Evolutionary conservation across 352 stramenopile genomes (phyloP), one percentile per base, ranked within the genome.

Genomic region (Elongisporangium prolatum): DNA sequence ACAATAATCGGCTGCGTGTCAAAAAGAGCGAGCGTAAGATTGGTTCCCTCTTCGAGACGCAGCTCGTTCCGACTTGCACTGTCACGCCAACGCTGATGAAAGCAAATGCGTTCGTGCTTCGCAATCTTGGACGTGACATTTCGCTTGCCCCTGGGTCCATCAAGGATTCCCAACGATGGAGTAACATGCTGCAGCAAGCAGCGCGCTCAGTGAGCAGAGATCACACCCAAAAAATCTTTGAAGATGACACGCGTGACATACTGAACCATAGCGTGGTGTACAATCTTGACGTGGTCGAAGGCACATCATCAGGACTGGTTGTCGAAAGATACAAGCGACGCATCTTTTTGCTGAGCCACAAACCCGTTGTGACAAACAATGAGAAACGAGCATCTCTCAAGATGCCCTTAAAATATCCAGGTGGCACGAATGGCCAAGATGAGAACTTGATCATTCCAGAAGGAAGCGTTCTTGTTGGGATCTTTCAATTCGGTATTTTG

Each of bases 1-100:
- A 86, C 24, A 84, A 89, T 51, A 73, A 76, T 14, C 81, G 86
- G 60, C 60, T 91, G 24, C 78, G 82, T 18, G 68, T 91, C 57
- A 91, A 91, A 56, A 66, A 63, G 24, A 88, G 67, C 47, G 81
- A 88, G 54, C 65, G 77, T 4, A 76, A 70, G 34, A 52, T 91
- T 2, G 76, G 78, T 4, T 71, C 76, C 1, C 74, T 77, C 16
- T 75, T 87, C 16, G 75, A 88, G 50, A 79, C 77, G 8, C 65
- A 65, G 7, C 60, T 89, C 1, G 50, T 91, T 11, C 78, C 78
- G 21, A 88, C 71, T 0, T 86, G 72, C 50, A 56, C 68, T 1
- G 51, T 86, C 5, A 66, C 62, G 1, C 61, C 69, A 14, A 63
- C 74, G 21, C 54, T 80, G 9, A 58, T 77, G 13, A 85, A 88